phyloP scores from a whole-genome alignment of 805 yeast genomes.

The Wickerhamiella domercqiae region DNA sequence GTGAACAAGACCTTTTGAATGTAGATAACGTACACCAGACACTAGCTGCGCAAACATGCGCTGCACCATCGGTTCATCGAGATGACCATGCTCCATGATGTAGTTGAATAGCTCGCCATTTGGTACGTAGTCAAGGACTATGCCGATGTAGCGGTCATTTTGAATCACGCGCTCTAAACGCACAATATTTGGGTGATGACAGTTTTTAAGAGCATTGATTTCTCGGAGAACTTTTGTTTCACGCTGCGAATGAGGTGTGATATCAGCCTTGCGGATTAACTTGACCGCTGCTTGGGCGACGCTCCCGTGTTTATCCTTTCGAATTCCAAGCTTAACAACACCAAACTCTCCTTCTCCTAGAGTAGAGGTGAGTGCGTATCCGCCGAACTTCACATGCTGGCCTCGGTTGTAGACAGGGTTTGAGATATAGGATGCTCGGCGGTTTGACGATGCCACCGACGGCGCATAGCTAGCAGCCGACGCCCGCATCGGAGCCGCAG shows the following conservation, averaged over 20 bases:
- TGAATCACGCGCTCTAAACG: constrained; percentile 83
- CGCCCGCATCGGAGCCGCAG: constrained; percentile 4
- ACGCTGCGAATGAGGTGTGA: constrained; percentile 60
- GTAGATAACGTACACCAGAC: constrained; percentile 84
- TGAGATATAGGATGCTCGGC: constrained; percentile 18
- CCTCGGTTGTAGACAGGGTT: constrained; percentile 18
- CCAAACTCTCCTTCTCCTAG: constrained; percentile 98
- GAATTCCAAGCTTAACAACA: constrained; percentile 92
- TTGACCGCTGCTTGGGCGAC: constrained; percentile 76
- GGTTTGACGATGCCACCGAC: constrained; percentile 9
- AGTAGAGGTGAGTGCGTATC: constrained; percentile 80
- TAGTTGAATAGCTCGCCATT: constrained; percentile 96
- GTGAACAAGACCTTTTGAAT: constrained; percentile 64
- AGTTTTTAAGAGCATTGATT: constrained; percentile 63
- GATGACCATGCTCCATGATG: constrained; percentile 68
- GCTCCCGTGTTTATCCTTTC: constrained; percentile 53
- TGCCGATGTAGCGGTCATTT: constrained; percentile 89
- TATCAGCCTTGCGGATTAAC: constrained; percentile 72
- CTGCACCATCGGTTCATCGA: constrained; percentile 79
- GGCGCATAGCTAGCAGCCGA: constrained; percentile 8
- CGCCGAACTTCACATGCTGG: constrained; percentile 67
- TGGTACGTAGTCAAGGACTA: constrained; percentile 89
- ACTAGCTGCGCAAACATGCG: constrained; percentile 82
- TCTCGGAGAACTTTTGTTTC: constrained; percentile 86
- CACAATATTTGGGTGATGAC: constrained; percentile 89